Base-by-base conservation (phyloP, 345 rosid species). In the Euphorbia lathyris region DNA sequence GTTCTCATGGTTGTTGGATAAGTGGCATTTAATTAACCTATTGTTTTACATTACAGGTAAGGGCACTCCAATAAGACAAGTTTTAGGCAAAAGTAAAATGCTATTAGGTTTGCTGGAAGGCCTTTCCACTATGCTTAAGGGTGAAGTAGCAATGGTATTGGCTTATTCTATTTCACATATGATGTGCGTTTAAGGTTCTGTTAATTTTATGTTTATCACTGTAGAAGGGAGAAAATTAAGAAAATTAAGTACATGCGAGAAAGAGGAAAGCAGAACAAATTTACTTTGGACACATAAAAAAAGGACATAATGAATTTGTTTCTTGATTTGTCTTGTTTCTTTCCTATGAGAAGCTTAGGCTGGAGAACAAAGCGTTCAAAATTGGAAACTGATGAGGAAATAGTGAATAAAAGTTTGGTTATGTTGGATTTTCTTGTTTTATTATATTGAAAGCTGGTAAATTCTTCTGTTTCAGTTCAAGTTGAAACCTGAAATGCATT, bases 401-500 rank as follows among this genome's bases (percentile, higher is more conserved):
- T 23, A n/a, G 7, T 17, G 23, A 23, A 51, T 16, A 10, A 47
- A 29, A 20, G 47, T 61, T 29, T n/a, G 32, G 26, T 51, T 29
- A 10, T 61, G 51, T n/a, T 58, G 58, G 1, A 34, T 32, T 17
- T 70, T 45, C 12, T 45, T 51, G 27, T 50, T 57, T 50, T 29
- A 11, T 40, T 14, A 67, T 76, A 67, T 22, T 23, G 13, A 58
- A 36, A 42, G 50, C 19, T 60, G 25, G 30, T 20, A 32, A 19
- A 40, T 60, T 50, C 67, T 48, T 23, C 68, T 29, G 58, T 69
- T 79, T 75, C 86, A 95, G 98, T 88, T 95, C 86, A 95, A 92
- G 81, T 92, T 95, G 93, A 95, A 92, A 87, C 88, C 96, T 69
- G 79, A 84, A 78, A 82, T 90, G 92, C 97, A 95, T 79, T 95